phyloP scores from a whole-genome alignment of 176 grass and related monocot species.

The Rhipidocladum racemiflorum region DNA sequence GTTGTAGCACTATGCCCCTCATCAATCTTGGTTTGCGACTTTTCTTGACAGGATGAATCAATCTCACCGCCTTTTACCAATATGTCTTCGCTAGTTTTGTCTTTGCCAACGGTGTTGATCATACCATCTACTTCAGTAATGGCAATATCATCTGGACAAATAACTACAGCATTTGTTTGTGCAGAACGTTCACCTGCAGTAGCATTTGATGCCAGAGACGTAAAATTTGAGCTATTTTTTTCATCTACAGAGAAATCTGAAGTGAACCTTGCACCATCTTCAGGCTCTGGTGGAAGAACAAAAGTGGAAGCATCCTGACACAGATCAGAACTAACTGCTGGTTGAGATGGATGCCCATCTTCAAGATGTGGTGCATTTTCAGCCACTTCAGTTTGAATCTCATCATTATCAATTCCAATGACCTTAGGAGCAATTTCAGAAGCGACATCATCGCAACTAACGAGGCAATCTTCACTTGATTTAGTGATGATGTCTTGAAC shows the following conservation, averaged over 20 bases:
- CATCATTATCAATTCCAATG: not conserved
- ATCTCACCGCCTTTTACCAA: not conserved
- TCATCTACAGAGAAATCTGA: conserved; percentile 21
- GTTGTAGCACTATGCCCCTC: not conserved
- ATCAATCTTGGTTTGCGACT: not conserved
- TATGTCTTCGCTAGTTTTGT: not conserved
- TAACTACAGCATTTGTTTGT: not conserved
- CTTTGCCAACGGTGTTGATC: not conserved
- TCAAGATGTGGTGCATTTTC: conserved; percentile 14
- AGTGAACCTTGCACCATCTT: conserved; percentile 13
- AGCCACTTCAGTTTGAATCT: not conserved
- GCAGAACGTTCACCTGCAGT: not conserved
- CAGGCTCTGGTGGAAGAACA: not conserved
- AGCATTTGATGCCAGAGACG: not conserved
- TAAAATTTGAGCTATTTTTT: not conserved
- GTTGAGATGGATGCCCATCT: not conserved
- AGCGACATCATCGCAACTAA: not conserved
- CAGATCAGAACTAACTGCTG: conserved; percentile 16
- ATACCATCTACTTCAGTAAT: conserved; percentile 18
- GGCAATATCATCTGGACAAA: not conserved
- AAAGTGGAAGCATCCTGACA: not conserved
- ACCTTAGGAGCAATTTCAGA: not conserved
- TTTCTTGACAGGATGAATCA: conserved; percentile 22
- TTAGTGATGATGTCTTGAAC: not conserved
- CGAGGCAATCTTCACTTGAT: not conserved